These are phyloP conservation scores for Microcyclosporella mali DNA, from an alignment of 2,329 filamentous ascomycete species.

Conservation along the genomic window DNA sequence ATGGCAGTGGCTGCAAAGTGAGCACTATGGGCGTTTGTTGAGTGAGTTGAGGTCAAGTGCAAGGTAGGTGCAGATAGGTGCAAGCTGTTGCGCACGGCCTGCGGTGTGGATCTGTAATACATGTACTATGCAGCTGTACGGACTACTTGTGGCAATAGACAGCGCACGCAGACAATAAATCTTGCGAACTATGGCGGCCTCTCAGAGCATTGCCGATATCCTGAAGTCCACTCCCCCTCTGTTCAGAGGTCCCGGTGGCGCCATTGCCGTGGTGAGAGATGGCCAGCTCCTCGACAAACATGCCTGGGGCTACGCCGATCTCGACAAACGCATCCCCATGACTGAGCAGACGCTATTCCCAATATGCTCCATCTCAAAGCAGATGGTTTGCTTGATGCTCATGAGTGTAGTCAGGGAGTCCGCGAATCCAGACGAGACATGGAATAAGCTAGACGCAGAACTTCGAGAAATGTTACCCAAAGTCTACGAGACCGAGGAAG, in stretches of 20 bases:
- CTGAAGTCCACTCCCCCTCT: background rate
- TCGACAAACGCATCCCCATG: constrained; percentile 35
- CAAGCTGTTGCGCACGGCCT: no score
- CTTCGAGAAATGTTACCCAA: constrained; percentile 30
- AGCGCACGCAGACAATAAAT: no score
- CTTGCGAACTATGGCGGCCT: no score
- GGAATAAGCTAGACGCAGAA: constrained; percentile 21
- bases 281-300: constrained; percentile 36
- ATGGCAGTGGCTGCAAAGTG: no score
- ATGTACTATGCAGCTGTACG: no score
- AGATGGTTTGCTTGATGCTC: constrained; percentile 38
- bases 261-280: constrained; percentile 39
- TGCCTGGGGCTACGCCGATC: constrained; percentile 41
- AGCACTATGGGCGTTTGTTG: no score
- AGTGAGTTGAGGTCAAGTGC: no score
- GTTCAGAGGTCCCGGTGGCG: constrained; percentile 38
- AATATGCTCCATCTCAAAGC: constrained; percentile 46
- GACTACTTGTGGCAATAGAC: no score
- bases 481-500: constrained; percentile 9
- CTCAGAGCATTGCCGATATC: background rate
- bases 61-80: no score
- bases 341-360: constrained; percentile 35
- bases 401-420: constrained; percentile 29
- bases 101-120: no score
- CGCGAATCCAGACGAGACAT: constrained; percentile 26